Percentiles rank a stretch among this genome's conserved stretches.
Conservation (phyloP, 2,329 filamentous ascomycete genomes). For the Rosellinia necatrix region DNA sequence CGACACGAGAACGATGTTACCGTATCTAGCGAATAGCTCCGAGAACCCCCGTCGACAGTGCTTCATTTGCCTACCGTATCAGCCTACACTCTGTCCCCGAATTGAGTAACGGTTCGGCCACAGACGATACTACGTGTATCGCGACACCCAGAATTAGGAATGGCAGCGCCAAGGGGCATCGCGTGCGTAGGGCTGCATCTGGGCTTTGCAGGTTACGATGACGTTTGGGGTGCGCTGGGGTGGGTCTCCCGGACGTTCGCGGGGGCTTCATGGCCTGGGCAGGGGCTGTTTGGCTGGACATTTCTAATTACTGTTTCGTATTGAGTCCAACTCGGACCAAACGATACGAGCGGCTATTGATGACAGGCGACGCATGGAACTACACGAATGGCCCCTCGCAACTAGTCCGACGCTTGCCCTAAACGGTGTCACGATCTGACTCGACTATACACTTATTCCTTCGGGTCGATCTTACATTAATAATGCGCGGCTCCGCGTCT, state of each 20-base stretch:
- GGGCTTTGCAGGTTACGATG: slow-evolving; percentile 22
- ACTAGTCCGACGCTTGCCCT: slow-evolving; percentile 10
- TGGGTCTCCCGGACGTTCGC: slow-evolving; percentile 24
- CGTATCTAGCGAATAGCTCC: slow-evolving; percentile 24
- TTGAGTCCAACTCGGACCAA: slow-evolving; percentile 14
- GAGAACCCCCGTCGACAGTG: slow-evolving; percentile 21
- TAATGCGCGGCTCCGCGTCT: slow-evolving; percentile 7
- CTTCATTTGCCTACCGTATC: slow-evolving; percentile 20
- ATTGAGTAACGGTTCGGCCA: slow-evolving; percentile 9
- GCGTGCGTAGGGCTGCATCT: slow-evolving; percentile 29
- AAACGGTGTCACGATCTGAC: slow-evolving; percentile 13
- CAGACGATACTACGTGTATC: slow-evolving; percentile 8
- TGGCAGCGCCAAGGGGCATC: slow-evolving; percentile 15
- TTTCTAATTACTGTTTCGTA: slow-evolving; percentile 30
- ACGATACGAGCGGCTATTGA: slow-evolving; percentile 26
- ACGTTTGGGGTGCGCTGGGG: slow-evolving; percentile 19
- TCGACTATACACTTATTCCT: slow-evolving; percentile 8
- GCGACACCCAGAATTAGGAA: background rate
- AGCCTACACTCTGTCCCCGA: slow-evolving; percentile 2
- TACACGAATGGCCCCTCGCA: no score
- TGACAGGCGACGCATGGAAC: slow-evolving; percentile 3
- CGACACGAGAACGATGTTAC: slow-evolving; percentile 29
- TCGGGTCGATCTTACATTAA: slow-evolving; percentile 4
- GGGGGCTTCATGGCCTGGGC: slow-evolving; percentile 20
- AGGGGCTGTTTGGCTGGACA: slow-evolving; percentile 23